Base-by-base conservation (phyloP, 768 basidiomycete genomes). In the Lactarius vividus region DNA sequence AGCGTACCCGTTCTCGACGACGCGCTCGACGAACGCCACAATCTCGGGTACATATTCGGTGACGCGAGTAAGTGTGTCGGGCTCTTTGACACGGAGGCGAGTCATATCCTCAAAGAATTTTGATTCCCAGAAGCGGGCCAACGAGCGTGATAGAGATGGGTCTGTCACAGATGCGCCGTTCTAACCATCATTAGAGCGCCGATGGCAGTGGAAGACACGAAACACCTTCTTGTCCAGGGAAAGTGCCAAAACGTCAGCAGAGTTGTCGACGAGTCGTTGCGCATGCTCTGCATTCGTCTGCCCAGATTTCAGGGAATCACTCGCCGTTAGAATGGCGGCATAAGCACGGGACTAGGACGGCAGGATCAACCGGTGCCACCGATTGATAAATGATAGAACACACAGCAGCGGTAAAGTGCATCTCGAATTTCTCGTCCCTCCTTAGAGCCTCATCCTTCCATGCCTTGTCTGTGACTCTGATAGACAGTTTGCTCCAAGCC, bases 11-110 rank as follows among this genome's bases (percentile, higher is more conserved):
- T 96, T 96, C 62, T 84, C 78, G 65, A 97, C 80, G 73, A 98
- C 92, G 29, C 84, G 79, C 74, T 94, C 84, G 44, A 98, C 90
- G 75, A 95, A 99, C 4, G 84, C 77, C 58, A 95, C 92, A 69
- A 98, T 92, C 77, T 98, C 96, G 4, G 95, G 93, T 9, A 99
- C 89, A 76, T 94, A 99, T 77, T 98, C 97, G 1, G 96, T 96
- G 6, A 98, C 97, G 49, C 96, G 88, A 1, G 97, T 98, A 61
- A 98, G 77, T 4, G 87, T 92, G 74, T 96, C 94, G 20, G 97
- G 95, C 26, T 89, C 86, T 64, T 89, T 87, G 46, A 98, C 91
- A 68, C 84, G 85, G 20, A 99, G 83, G n/a, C 88, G 85, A 18
- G 80, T 78, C 97, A 99, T 99, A 72, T 98, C 95, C 35, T 86